A percentile compares a stretch with the other conserved stretches of the same genome.
These are phyloP conservation scores for Saussurea involucrata DNA, from an alignment of 129 eudicot genomes.

Conservation along the genomic window DNA sequence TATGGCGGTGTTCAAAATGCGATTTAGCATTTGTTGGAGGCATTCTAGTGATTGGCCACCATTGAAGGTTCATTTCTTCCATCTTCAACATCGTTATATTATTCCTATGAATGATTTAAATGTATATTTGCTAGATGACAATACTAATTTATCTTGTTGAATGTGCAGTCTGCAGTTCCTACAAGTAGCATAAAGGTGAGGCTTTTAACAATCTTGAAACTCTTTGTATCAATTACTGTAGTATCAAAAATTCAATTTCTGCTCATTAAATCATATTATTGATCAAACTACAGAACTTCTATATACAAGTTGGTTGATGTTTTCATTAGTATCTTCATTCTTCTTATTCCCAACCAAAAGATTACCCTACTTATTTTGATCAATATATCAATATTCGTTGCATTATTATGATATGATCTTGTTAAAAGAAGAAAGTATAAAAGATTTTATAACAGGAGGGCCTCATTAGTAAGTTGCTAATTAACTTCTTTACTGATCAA, in stretches of 20 bases:
- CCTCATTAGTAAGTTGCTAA: background rate
- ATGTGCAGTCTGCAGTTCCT: constrained; percentile 52
- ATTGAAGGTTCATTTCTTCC: constrained; percentile 57
- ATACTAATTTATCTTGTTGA: constrained; percentile 38
- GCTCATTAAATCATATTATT: background rate
- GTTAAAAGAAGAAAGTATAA: background rate
- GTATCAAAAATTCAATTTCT: background rate
- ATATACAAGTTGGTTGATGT: background rate
- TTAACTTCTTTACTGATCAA: background rate
- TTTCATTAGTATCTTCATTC: too few species aligned
- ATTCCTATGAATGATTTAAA: background rate
- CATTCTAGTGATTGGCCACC: constrained; percentile 54
- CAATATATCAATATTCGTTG: background rate
- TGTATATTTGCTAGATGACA: constrained; percentile 18
- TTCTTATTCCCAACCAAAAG: background rate
- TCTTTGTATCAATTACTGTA: background rate
- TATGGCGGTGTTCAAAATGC: constrained; percentile 69
- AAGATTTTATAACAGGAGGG: background rate
- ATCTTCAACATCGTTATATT: constrained; percentile 13
- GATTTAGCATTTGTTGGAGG: constrained; percentile 78
- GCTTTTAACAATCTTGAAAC: constrained; percentile 1
- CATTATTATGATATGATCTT: background rate
- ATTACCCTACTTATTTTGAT: background rate
- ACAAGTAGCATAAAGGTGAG: constrained; percentile 58
- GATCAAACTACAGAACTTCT: background rate